These are phyloP conservation scores for Podospora anserina DNA, from an alignment of 495 filamentous ascomycete species.

Conservation along the genomic window DNA sequence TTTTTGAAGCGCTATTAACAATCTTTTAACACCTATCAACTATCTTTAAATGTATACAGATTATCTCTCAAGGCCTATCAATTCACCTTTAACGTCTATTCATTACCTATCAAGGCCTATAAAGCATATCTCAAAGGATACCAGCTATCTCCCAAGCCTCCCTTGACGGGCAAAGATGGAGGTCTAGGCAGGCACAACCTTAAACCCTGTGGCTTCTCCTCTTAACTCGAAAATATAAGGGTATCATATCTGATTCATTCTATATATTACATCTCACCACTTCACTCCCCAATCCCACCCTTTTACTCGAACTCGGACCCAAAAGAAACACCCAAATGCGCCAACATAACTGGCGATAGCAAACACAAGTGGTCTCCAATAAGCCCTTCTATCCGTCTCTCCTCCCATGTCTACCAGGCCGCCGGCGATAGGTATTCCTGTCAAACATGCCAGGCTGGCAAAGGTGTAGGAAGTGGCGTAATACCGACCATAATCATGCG, in stretches of 20 bases:
- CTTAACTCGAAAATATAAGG: too few relatives aligned
- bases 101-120: too few relatives aligned
- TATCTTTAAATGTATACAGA: too few relatives aligned
- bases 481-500: slow-evolving; percentile 5
- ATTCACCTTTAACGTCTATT: too few relatives aligned
- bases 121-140: background rate
- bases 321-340: background rate
- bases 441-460: background rate
- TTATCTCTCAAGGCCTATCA: too few relatives aligned
- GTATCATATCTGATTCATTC: too few relatives aligned
- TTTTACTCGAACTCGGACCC: background rate
- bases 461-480: background rate
- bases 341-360: background rate
- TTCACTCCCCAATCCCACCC: background rate
- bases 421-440: background rate
- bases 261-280: background rate
- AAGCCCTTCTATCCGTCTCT: background rate
- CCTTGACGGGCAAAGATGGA: too few relatives aligned
- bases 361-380: background rate
- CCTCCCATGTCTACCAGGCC: background rate
- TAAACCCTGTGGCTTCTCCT: too few relatives aligned
- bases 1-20: too few relatives aligned
- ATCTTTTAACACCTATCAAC: too few relatives aligned
- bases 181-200: too few relatives aligned
- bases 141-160: background rate